Conservation (phyloP, 2,329 filamentous ascomycete species). For the Tolypocladium cylindrosporum region DNA sequence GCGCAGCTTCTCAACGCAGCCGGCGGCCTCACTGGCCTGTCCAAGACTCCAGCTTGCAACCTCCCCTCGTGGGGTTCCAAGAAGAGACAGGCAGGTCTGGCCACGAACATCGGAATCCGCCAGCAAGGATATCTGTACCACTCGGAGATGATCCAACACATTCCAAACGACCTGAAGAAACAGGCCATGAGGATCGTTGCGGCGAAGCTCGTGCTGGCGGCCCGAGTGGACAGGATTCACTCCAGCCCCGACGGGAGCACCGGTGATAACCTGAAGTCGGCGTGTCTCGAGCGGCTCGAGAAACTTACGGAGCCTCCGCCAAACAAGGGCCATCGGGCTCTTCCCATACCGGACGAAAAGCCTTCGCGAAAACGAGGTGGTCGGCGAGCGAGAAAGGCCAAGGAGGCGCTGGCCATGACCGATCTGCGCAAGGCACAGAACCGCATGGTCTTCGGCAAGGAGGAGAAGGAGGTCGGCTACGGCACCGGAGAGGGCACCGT, state of each 20-base stretch:
- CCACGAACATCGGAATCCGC: conserved; percentile 82
- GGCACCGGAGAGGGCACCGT: conserved; percentile 75
- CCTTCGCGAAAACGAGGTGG: conserved; percentile 88
- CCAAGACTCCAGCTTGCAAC: conserved; percentile 90
- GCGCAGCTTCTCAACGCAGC: conserved; percentile 94
- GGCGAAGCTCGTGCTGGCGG: conserved; percentile 87
- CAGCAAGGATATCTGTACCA: conserved; percentile 92
- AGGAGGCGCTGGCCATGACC: conserved; percentile 95
- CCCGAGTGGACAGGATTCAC: conserved; percentile 80
- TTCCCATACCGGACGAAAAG: conserved; percentile 92
- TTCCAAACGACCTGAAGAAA: conserved; percentile 78
- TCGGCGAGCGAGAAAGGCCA: conserved; percentile 80
- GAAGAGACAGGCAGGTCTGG: conserved; percentile 73
- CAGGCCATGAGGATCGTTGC: conserved; percentile 94
- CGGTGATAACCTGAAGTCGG: conserved; percentile 71
- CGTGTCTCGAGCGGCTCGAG: conserved; percentile 77
- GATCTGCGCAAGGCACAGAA: conserved; percentile 95
- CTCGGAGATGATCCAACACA: conserved; percentile 76
- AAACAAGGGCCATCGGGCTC: conserved; percentile 76
- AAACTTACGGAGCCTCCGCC: conserved; percentile 87
- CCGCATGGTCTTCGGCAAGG: conserved; percentile 88
- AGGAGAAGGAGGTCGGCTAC: conserved; percentile 89
- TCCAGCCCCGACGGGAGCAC: conserved; percentile 71
- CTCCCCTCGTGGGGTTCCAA: conserved; percentile 85
- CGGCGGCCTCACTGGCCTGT: conserved; percentile 77